Conservation (phyloP, 2,329 filamentous ascomycete species). For the Samsoniella hepiali region DNA sequence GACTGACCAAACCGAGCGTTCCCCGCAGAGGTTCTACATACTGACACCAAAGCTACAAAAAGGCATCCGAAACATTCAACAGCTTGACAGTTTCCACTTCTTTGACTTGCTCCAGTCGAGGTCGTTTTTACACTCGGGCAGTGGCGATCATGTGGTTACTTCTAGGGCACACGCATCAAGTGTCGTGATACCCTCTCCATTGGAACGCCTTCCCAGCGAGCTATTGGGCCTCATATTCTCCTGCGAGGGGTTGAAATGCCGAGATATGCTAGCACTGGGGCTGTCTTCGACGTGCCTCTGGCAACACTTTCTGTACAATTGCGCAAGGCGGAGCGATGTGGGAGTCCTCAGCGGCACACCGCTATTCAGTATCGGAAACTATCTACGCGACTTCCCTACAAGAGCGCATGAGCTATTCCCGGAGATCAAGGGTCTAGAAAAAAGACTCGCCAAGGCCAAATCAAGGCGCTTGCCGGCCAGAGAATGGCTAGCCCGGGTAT, state of each 20-base stretch:
- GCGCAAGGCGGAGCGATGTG: not conserved
- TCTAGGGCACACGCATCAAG: too few species aligned
- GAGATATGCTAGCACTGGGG: not conserved
- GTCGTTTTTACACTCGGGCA: not conserved
- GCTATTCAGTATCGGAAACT: not conserved
- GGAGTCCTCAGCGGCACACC: not conserved
- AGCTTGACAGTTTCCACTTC: not conserved
- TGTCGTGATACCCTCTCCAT: not conserved
- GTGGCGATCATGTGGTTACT: not conserved
- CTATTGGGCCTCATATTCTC: not conserved
- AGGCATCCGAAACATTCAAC: not conserved
- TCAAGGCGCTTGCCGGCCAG: not conserved
- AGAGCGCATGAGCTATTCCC: not conserved
- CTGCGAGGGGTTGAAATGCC: not conserved
- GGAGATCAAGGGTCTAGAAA: not conserved
- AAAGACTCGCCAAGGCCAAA: not conserved
- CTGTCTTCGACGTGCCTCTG: not conserved
- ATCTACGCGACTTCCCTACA: not conserved
- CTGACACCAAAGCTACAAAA: not conserved
- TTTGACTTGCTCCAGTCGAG: not conserved
- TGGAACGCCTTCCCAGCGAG: not conserved
- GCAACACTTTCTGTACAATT: not conserved
- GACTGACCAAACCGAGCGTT: not conserved
- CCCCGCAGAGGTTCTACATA: not conserved
- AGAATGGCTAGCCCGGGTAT: not conserved